Base-by-base conservation (phyloP, 2,329 filamentous ascomycete genomes). In the Colletotrichum tofieldiae region DNA sequence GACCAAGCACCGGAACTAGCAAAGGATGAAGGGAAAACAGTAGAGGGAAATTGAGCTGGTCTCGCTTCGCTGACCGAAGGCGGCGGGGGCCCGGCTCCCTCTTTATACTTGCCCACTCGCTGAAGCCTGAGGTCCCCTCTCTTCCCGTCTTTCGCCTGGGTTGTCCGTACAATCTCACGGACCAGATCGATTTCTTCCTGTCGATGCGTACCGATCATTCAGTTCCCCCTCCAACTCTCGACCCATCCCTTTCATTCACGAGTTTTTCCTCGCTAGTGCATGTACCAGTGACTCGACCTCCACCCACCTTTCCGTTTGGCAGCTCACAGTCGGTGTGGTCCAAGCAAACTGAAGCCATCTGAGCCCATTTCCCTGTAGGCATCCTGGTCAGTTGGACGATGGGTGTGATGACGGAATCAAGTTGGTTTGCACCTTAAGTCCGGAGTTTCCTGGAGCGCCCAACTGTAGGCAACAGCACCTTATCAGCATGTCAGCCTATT, bases 131-230 rank as follows among this genome's bases (percentile, higher is more conserved):
- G 62, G 60, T 62, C 61, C 23, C 45, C 71, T 32, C 54, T 72
- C 59, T 60, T 56, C 26, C 41, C 32, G 35, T 43, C 64, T 49
- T 55, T 70, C 70, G 70, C 70, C 60, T 72, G 70, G 52, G 70
- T 70, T 72, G 70, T 49, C 70, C n/a, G 65, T 70, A 65, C 70
- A 54, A 72, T 69, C 70, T 62, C 65, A 68, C 55, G 37, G 58
- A 51, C 51, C 64, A 55, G 51, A 2, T 67, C 37, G 47, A 32
- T 70, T 12, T 67, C 20, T 23, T 45, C 54, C 56, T 26, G 32
- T 62, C 32, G n/a, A 39, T 39, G 32, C 45, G 32, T 47, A 20
- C 29, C 32, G n/a, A 11, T 29, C 60, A 20, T 14, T 35, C 32
- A 29, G 35, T 39, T 47, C 45, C 16, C 51, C 43, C n/a, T 69